phyloP scores from a whole-genome alignment of 2,329 filamentous ascomycete species.

The Aspergillus vadensis region DNA sequence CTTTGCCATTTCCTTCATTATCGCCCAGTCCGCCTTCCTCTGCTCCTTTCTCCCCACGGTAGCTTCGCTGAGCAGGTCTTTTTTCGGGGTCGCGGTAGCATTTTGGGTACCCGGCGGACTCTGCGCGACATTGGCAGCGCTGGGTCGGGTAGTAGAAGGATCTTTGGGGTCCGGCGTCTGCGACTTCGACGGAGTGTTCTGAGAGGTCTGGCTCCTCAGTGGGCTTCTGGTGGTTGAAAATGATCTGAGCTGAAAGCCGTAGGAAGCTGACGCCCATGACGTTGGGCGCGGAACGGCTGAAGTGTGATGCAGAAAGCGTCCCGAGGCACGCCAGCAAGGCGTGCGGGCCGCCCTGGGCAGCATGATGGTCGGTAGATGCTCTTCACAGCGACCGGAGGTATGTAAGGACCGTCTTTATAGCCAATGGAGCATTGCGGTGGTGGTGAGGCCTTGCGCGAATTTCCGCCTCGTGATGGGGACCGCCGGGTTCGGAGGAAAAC shows the following conservation, averaged over 20 bases:
- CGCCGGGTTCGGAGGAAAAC: slow-evolving; percentile 41
- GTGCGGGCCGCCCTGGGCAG: slow-evolving; percentile 41
- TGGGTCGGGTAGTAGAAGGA: slow-evolving; percentile 21
- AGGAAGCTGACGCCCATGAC: slow-evolving; percentile 25
- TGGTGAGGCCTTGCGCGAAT: slow-evolving; percentile 19
- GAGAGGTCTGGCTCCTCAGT: slow-evolving; percentile 26
- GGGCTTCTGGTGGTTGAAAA: slow-evolving; percentile 30
- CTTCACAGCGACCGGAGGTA: slow-evolving; percentile 9
- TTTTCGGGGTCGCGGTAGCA: slow-evolving; percentile 43
- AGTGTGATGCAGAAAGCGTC: slow-evolving; percentile 29
- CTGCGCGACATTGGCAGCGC: slow-evolving; percentile 22
- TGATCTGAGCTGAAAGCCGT: slow-evolving; percentile 30
- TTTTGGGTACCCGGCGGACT: slow-evolving; percentile 27
- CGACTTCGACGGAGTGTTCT: slow-evolving; percentile 19
- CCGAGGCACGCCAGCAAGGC: slow-evolving; percentile 36
- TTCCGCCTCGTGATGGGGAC: slow-evolving; percentile 28
- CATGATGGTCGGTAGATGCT: slow-evolving; percentile 30
- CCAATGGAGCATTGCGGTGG: slow-evolving; percentile 30
- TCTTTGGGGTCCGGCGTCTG: slow-evolving; percentile 16
- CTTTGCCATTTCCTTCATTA: slow-evolving; percentile 95
- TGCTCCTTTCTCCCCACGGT: slow-evolving; percentile 77
- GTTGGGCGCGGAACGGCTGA: slow-evolving; percentile 27
- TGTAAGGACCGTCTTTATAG: not conserved
- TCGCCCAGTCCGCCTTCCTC: slow-evolving; percentile 95
- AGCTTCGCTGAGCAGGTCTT: slow-evolving; percentile 65